Percentiles rank a stretch among this genome's conserved stretches.
Evolutionary conservation across 2,329 filamentous ascomycete species (phyloP).

Genomic region (Pseudonectria foliicola): DNA sequence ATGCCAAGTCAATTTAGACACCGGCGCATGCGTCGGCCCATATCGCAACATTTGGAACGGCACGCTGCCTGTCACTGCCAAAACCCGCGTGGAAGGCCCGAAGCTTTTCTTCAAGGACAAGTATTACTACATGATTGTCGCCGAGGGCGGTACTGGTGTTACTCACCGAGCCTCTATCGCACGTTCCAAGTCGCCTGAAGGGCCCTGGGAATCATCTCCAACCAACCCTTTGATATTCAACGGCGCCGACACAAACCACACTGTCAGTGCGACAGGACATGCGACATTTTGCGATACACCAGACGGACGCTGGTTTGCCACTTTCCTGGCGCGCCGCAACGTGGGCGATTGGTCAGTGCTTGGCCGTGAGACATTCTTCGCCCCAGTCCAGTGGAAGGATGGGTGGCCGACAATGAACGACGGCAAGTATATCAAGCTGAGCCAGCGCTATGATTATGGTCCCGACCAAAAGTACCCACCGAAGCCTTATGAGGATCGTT

Average conservation of each 20-base stretch:
- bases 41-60: constrained; percentile 9
- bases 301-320: constrained; percentile 16
- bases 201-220: constrained; percentile 18
- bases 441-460: constrained; percentile 6
- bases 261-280: constrained; percentile 14
- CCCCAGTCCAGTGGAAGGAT: constrained; percentile 15
- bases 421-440: constrained; percentile 7
- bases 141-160: constrained; percentile 7
- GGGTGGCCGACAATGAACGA: constrained; percentile 18
- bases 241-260: constrained; percentile 11
- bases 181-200: constrained; percentile 7
- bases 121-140: constrained; percentile 9
- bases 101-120: constrained; percentile 7
- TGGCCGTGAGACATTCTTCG: constrained; percentile 17
- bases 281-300: constrained; percentile 15
- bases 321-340: constrained; percentile 14
- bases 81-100: constrained; percentile 5
- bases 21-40: constrained; percentile 3
- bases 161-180: constrained; percentile 7
- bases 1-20: constrained; percentile 5
- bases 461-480: constrained; percentile 3
- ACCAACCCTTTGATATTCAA: constrained; percentile 29
- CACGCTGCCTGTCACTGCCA: constrained; percentile 1
- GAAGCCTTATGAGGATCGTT: constrained; percentile 4
- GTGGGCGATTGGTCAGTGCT: constrained; percentile 10